Evolutionary conservation across 164 flowering plant genomes (phyloP).

Genomic region (Santalum album): DNA sequence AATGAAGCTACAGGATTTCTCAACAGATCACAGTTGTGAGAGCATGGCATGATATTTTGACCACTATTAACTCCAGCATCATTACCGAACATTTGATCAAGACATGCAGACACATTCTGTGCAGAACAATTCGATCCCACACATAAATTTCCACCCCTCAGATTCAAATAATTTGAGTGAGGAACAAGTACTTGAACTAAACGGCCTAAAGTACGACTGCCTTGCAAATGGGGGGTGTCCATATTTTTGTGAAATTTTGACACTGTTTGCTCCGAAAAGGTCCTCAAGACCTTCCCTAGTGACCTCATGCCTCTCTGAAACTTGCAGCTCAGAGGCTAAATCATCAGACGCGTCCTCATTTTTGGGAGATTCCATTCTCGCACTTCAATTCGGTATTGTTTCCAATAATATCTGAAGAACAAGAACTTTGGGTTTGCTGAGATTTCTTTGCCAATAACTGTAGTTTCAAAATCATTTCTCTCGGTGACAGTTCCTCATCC

Average conservation of each 20-base stretch:
- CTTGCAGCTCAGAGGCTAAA: constrained; percentile 4
- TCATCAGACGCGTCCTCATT: not conserved
- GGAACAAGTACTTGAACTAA: constrained; percentile 4
- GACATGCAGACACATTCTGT: not conserved
- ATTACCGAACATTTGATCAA: constrained; percentile 2
- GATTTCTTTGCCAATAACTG: constrained; percentile 13
- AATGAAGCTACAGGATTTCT: not conserved
- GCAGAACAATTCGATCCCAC: constrained; percentile 1
- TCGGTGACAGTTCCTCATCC: constrained; percentile 10
- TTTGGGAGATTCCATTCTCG: not conserved
- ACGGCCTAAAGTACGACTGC: not conserved
- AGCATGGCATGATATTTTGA: constrained; percentile 14
- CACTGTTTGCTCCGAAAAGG: not conserved
- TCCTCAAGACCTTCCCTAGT: not conserved
- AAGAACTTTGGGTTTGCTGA: not conserved
- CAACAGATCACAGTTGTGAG: not conserved
- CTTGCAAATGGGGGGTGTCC: not conserved
- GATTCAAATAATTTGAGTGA: constrained; percentile 2
- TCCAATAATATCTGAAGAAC: not conserved
- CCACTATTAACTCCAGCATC: constrained; percentile 3
- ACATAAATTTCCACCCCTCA: constrained; percentile 10
- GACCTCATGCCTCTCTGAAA: not conserved
- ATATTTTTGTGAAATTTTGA: not conserved
- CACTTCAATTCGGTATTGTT: not conserved
- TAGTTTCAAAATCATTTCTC: constrained; percentile 15